These are phyloP conservation scores for Tillandsia fasciculata DNA, from an alignment of 176 grass and related monocot genomes.

Conservation along the genomic window DNA sequence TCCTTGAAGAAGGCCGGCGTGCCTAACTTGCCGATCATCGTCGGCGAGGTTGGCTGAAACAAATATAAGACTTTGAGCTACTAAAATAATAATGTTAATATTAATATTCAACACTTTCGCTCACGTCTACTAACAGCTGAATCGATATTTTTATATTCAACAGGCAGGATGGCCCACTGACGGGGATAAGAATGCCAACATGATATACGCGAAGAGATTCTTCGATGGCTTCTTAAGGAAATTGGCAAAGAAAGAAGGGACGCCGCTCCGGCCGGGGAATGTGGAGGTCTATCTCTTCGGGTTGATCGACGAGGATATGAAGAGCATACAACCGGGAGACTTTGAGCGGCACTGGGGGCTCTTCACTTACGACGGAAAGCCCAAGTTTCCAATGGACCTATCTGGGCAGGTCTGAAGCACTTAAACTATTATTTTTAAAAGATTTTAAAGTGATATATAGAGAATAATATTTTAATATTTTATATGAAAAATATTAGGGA, in stretches of 20 bases:
- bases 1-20: conserved; percentile 72
- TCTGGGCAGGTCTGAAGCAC: conserved; percentile 17
- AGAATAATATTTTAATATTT: too few relatives aligned
- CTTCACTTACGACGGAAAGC: conserved; percentile 77
- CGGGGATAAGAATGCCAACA: conserved; percentile 49
- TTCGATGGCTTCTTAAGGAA: conserved; percentile 60
- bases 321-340: conserved; percentile 58
- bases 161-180: conserved; percentile 56
- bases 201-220: conserved; percentile 35
- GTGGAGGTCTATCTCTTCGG: conserved; percentile 80
- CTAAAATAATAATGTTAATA: too few relatives aligned
- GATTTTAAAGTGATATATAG: too few relatives aligned
- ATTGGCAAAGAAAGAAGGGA: conserved; percentile 46
- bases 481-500: background rate
- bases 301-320: conserved; percentile 70
- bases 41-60: conserved; percentile 47
- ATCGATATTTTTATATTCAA: too few relatives aligned
- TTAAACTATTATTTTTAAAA: too few relatives aligned
- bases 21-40: conserved; percentile 49
- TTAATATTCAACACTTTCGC: too few relatives aligned
- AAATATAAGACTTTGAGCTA: too few relatives aligned
- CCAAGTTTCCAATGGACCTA: conserved; percentile 72
- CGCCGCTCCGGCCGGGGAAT: conserved; percentile 43
- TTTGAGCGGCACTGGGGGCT: conserved; percentile 85
- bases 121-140: too few relatives aligned